phyloP scores from a whole-genome alignment of 2,329 filamentous ascomycete species.

The Aurifilum marmelostoma region DNA sequence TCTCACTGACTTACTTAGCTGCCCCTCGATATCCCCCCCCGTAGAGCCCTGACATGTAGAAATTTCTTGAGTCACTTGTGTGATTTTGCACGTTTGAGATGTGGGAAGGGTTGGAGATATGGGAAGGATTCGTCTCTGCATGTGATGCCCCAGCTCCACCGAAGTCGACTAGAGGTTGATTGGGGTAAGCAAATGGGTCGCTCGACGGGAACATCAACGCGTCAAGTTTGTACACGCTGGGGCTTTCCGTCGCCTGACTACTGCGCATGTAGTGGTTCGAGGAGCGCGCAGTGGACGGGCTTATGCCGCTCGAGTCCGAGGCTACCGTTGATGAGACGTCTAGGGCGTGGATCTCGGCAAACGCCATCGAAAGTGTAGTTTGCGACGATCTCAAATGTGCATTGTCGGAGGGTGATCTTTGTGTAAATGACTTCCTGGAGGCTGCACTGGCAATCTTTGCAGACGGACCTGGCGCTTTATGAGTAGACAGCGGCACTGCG shows the following conservation, averaged over 20 bases:
- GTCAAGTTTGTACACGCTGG: conserved; percentile 66
- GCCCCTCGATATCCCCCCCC: conserved; percentile 70
- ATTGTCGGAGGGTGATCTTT: conserved; percentile 40
- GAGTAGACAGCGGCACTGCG: conserved; percentile 32
- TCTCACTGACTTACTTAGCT: conserved; percentile 50
- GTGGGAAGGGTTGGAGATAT: conserved; percentile 39
- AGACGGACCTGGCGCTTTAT: conserved; percentile 15
- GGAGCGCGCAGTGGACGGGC: conserved; percentile 39
- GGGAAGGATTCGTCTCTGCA: conserved; percentile 39
- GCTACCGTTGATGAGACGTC: conserved; percentile 48
- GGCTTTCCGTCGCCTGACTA: conserved; percentile 37
- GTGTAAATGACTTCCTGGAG: neutral
- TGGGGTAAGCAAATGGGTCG: conserved; percentile 80
- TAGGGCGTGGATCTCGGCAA: conserved; percentile 50
- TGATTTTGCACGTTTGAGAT: conserved; percentile 38
- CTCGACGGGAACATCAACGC: conserved; percentile 80
- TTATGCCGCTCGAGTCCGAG: conserved; percentile 39
- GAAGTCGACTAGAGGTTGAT: conserved; percentile 70
- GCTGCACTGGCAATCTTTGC: neutral
- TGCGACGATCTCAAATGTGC: conserved; percentile 37
- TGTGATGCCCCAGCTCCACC: conserved; percentile 40
- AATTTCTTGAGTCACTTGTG: conserved; percentile 45
- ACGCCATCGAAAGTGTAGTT: conserved; percentile 42
- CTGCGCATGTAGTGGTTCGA: conserved; percentile 32
- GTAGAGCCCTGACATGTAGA: conserved; percentile 56